A percentile compares a stretch with the other conserved stretches of the same genome.
phyloP scores from a whole-genome alignment of 176 grass and related monocot genomes.

The Zea luxurians region DNA sequence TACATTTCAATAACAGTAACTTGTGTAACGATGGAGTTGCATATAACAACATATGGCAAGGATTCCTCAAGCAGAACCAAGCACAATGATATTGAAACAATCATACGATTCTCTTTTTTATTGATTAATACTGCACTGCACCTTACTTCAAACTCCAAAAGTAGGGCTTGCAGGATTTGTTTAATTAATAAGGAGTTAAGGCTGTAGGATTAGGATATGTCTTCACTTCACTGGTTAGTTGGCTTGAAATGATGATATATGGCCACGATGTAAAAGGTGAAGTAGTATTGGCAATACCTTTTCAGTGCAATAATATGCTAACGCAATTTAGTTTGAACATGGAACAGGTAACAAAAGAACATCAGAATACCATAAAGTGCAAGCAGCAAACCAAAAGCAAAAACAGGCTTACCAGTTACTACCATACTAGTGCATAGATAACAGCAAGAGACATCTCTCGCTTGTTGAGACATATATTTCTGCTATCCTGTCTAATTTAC shows the following conservation, averaged over 20 bases:
- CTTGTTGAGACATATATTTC: background rate
- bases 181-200: background rate
- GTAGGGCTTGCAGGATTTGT: background rate
- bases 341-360: background rate
- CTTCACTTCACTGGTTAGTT: conserved; percentile 14
- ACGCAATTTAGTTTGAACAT: conserved; percentile 9
- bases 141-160: background rate
- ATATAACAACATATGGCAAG: background rate
- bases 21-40: background rate
- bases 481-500: background rate
- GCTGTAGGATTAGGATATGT: background rate
- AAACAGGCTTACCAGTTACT: background rate
- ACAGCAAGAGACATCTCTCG: background rate
- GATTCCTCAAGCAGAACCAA: background rate
- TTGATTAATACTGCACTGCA: background rate
- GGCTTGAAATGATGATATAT: conserved; percentile 5
- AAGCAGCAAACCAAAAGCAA: background rate
- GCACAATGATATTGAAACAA: background rate
- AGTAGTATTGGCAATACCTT: background rate
- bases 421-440: background rate
- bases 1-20: background rate
- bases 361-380: conserved; percentile 9
- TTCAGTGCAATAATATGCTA: conserved; percentile 6
- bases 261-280: background rate
- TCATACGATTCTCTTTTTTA: background rate